Evolutionary conservation across 2,329 filamentous ascomycete genomes (phyloP).

Genomic region (Sphaerulina populicola): DNA sequence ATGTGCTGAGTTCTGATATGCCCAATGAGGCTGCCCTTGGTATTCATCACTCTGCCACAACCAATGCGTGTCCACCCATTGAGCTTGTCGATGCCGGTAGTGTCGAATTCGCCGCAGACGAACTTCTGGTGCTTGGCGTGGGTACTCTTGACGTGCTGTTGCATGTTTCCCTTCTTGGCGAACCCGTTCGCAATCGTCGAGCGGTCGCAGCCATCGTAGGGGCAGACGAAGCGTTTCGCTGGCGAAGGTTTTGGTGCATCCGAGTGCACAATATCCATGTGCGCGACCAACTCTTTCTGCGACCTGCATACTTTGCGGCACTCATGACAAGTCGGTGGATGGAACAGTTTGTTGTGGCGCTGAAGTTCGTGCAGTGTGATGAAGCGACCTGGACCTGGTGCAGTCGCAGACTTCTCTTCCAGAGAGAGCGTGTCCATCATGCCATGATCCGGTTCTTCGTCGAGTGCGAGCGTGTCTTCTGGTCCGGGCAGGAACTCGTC

Average conservation of each 20-base stretch:
- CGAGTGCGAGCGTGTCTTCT: slow-evolving; percentile 11
- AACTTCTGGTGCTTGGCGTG: slow-evolving; percentile 68
- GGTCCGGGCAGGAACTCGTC: slow-evolving; percentile 18
- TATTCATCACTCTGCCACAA: slow-evolving; percentile 67
- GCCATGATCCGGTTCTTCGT: slow-evolving; percentile 12
- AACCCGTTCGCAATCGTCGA: slow-evolving; percentile 64
- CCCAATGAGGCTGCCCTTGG: slow-evolving; percentile 70
- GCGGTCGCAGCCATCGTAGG: slow-evolving; percentile 50
- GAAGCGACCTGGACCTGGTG: slow-evolving; percentile 43
- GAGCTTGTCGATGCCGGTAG: slow-evolving; percentile 51
- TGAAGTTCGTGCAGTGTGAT: slow-evolving; percentile 63
- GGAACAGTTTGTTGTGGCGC: slow-evolving; percentile 62
- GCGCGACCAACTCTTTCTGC: slow-evolving; percentile 60
- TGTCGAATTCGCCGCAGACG: slow-evolving; percentile 64
- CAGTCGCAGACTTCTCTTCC: slow-evolving; percentile 26
- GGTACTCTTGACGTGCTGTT: slow-evolving; percentile 65
- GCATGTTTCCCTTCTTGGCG: slow-evolving; percentile 74
- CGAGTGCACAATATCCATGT: slow-evolving; percentile 66
- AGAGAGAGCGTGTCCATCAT: slow-evolving; percentile 16
- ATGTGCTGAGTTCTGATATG: slow-evolving; percentile 79
- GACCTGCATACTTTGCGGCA: slow-evolving; percentile 63
- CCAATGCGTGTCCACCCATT: slow-evolving; percentile 55
- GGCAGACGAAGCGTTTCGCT: slow-evolving; percentile 21
- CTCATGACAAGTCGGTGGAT: slow-evolving; percentile 63
- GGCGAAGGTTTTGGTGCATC: not conserved